phyloP scores from a whole-genome alignment of 129 eudicot species.

The Helichrysum umbraculigerum region DNA sequence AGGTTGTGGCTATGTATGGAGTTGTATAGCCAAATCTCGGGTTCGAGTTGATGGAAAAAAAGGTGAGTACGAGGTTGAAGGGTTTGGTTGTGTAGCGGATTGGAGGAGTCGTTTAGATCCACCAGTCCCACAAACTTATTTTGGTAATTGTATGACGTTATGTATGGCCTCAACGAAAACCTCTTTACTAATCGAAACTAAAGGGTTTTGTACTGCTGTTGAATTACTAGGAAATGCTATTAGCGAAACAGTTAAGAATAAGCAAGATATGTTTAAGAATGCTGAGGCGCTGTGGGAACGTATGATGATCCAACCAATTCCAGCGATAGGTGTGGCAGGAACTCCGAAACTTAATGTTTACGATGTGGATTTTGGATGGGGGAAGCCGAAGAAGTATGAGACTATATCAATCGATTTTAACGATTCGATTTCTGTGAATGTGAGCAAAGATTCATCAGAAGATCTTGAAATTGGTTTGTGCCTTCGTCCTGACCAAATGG shows the following conservation, averaged over 20 bases:
- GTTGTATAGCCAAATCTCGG: neutral
- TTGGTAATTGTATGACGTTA: neutral
- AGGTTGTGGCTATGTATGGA: neutral
- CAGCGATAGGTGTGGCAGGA: neutral
- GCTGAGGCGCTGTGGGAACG: neutral
- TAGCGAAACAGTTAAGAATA: neutral
- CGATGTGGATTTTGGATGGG: neutral
- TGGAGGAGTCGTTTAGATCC: neutral
- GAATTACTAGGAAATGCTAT: neutral
- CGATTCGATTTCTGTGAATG: too few relatives aligned
- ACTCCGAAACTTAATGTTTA: neutral
- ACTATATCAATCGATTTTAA: too few relatives aligned
- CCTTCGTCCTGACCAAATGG: too few relatives aligned
- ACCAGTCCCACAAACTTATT: neutral
- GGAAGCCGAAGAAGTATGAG: too few relatives aligned
- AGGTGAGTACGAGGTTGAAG: neutral
- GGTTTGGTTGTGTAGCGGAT: neutral
- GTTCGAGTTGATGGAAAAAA: neutral
- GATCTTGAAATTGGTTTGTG: too few relatives aligned
- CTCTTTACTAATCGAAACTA: neutral
- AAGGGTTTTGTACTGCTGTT: neutral
- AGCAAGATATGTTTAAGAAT: neutral
- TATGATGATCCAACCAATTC: neutral
- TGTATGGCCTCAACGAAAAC: neutral
- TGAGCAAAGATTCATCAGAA: too few relatives aligned